phyloP scores from a whole-genome alignment of 1,284 basidiomycete species.

The Apiotrichum brassicae region DNA sequence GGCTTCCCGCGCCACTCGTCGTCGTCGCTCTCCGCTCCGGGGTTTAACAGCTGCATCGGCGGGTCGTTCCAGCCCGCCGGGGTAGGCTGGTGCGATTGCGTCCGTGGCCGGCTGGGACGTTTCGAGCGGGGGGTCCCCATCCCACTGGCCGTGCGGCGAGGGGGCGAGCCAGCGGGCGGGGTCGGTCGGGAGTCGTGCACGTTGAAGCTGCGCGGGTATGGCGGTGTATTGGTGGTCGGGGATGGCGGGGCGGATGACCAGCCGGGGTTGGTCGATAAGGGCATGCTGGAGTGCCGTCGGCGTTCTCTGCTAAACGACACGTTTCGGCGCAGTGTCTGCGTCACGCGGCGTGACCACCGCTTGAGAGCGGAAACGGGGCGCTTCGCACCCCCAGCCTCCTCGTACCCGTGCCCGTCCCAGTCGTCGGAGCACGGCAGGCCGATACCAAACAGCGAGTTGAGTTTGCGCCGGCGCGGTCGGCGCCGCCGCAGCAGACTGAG shows the following conservation, averaged over 20 bases:
- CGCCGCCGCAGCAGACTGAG: conserved; percentile 2
- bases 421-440: neutral
- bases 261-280: neutral
- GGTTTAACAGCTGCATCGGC: conserved; percentile 26
- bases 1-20: conserved; percentile 1
- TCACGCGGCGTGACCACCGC: conserved; percentile 7
- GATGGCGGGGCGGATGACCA: conserved; percentile 9
- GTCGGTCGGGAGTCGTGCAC: conserved; percentile 2
- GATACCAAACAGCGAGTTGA: neutral
- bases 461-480: neutral
- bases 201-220: neutral
- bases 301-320: neutral
- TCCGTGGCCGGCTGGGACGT: no score
- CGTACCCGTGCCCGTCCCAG: conserved; percentile 3
- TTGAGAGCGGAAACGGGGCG: conserved; percentile 5
- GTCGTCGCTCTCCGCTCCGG: conserved; percentile 1
- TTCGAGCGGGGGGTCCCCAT: neutral
- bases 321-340: conserved; percentile 4
- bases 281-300: conserved; percentile 5
- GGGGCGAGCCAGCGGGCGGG: neutral
- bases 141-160: conserved; percentile 2
- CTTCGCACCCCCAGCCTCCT: conserved; percentile 2
- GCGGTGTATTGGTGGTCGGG: neutral
- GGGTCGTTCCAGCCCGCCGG: conserved; percentile 48
- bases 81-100: no score